Base-by-base conservation (phyloP, 176 grass and related monocot genomes). In the Secale cereale region DNA sequence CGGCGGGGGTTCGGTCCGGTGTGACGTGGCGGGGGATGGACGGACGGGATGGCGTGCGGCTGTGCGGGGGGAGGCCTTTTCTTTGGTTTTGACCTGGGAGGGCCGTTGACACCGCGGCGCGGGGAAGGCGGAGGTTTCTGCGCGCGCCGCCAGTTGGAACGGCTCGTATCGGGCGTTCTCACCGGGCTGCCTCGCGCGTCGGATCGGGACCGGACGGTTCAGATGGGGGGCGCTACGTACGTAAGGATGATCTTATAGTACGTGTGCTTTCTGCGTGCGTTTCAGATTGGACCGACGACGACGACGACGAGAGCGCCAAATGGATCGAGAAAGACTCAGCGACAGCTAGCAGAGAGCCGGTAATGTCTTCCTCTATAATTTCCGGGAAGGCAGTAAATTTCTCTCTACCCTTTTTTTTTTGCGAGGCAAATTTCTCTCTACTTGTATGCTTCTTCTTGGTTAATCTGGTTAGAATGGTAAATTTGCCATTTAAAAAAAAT, bases 281-380 rank as follows among this genome's bases (percentile, higher is more conserved):
- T 80, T 89, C 77, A 87, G 33, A 82, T 71, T 63, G 70, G 56
- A 46, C 70, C 81, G 35, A 73, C n/a, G n/a, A n/a, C n/a, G n/a
- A n/a, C n/a, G n/a, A n/a, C n/a, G n/a, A n/a, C 50, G 12, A 9
- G 35, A 25, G 19, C 7, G 22, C 1, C 45, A 70, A 10, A 17
- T 12, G 79, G 45, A 27, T 70, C 32, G 79, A 52, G 48, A 52
- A 50, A 15, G 43, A 17, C 35, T 23, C 50, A 59, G 31, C 14
- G 10, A 57, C 74, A 59, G 48, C 10, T 19, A 52, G 48, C 48
- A 52, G 16, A 52, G 15, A 6, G 16, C 16, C 16, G 19, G 16
- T 19, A 52, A 52, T 52, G 6, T 19, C 1, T 7, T 52, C 0
- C 16, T 52, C 48, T 16, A 17, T 1, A 14, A 14, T 46, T 46